Evolutionary conservation across 352 stramenopile species (phyloP).

Genomic region (Phytophthora crassamura): DNA sequence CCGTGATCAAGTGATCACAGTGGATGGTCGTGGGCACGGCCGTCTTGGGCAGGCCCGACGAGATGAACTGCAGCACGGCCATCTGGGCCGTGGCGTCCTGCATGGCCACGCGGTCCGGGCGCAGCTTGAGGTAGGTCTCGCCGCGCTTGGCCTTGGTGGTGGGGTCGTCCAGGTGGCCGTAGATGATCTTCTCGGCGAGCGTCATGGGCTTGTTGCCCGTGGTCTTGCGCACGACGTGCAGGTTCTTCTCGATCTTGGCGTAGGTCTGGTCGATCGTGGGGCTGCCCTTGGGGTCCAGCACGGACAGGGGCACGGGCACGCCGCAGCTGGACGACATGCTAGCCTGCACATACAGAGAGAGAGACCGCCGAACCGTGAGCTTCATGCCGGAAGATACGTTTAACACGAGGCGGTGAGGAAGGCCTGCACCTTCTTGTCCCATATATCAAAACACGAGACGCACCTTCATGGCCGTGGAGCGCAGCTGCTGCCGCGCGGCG

Average conservation of each 20-base stretch:
- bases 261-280: slow-evolving; percentile 94
- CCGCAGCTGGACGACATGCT: slow-evolving; percentile 81
- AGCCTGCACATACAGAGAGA: slow-evolving; percentile 38
- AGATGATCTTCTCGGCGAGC: slow-evolving; percentile 95
- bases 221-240: slow-evolving; percentile 90
- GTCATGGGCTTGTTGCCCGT: slow-evolving; percentile 91
- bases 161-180: slow-evolving; percentile 92
- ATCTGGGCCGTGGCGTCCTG: slow-evolving; percentile 95
- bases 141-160: slow-evolving; percentile 84
- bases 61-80: slow-evolving; percentile 96
- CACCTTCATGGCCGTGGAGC: slow-evolving; percentile 71
- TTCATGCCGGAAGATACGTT: slow-evolving; percentile 17
- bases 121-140: slow-evolving; percentile 94
- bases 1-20: slow-evolving; percentile 96
- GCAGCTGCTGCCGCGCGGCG: slow-evolving; percentile 71
- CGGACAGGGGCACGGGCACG: slow-evolving; percentile 82
- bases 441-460: slow-evolving; percentile 1
- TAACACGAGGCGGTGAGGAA: slow-evolving; percentile 4
- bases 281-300: slow-evolving; percentile 91
- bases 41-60: slow-evolving; percentile 93
- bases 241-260: slow-evolving; percentile 93
- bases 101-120: slow-evolving; percentile 94
- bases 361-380: slow-evolving; percentile 24
- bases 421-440: slow-evolving; percentile 2
- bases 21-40: slow-evolving; percentile 94